Evolutionary conservation across 2,329 filamentous ascomycete genomes (phyloP), one percentile per base, ranked within the genome.

Genomic region (Xylaria sp.): DNA sequence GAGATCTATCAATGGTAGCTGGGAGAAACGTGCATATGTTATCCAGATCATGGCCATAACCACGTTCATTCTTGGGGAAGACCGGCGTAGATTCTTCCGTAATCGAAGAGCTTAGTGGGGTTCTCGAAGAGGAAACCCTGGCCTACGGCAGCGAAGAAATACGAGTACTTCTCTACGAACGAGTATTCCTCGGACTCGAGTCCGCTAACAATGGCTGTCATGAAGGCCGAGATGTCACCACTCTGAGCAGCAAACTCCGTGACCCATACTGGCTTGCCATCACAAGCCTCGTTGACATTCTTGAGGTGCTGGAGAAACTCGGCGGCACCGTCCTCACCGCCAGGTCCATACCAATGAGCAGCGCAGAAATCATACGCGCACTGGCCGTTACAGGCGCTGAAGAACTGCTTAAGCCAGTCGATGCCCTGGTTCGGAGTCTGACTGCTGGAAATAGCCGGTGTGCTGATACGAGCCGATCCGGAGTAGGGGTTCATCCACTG

Each of bases 401-500:
- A 74, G 75, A 84, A 90, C 43, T 73, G 60, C 61, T 76, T 73
- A 57, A 90, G 80, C 83, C 85, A 90, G 58, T 79, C 71, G 52
- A 87, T 75, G 71, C 88, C 88, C 76, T 84, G 72, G 69, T 78
- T 77, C 1, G 74, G 33, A 23, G 73, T 66, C 54, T 78, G 77
- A 70, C 84, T 85, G 82, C 89, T 89, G 76, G 84, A 86, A 71
- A 90, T 83, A 68, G 87, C 79, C 15, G 88, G 88, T 2, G 86
- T 74, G 68, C 85, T 80, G 66, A 90, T 84, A 60, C 79, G 77
- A 61, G 79, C 84, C 71, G 82, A 76, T 72, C 79, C 80, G n/a
- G 75, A 69, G 73, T 83, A 87, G 21, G 80, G 79, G 78, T 84
- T 83, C 79, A 90, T 80, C 74, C 79, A 80, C 72, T 82, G 68